Base-by-base conservation (phyloP, 352 stramenopile species). In the Phytophthora boehmeriae region DNA sequence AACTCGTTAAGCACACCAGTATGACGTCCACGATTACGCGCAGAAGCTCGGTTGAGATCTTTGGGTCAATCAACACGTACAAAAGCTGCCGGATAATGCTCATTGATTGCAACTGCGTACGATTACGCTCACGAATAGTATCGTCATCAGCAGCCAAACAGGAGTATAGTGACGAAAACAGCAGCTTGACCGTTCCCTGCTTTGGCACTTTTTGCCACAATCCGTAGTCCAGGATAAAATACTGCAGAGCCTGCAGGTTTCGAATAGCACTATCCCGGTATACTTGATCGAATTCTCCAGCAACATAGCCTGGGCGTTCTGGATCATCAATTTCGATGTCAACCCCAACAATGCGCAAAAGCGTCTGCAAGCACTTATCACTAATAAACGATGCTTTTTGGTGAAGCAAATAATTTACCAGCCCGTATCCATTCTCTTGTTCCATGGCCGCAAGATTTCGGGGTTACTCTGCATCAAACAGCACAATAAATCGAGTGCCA, bases 151-250 rank as follows among this genome's bases (percentile, higher is more conserved):
- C 53, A 25, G 64, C 78, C 16, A 90, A 56, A 22, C 69, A 87
- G 13, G 74, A 75, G 49, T 92, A 92, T 11, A 92, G 68, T 22
- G 79, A 65, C 25, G 80, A 88, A 45, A 90, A 92, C 2, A 92
- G 68, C 6, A 78, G 44, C 20, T 80, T 76, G 13, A 84, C 69
- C 6, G 73, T 84, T 13, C 67, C 50, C 4, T 42, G 60, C 0
- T 39, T 54, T 3, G 68, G 34, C 0, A 72, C 70, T 56, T 78
- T 77, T 48, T 87, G 68, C 83, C 83, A 92, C 9, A 92, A 66
- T 1, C 75, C 86, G 36, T 88, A 86, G 47, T 92, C 83, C 43
- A 92, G 55, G 25, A 90, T 72, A 52, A 90, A 90, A 35, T 92
- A 72, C 48, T 92, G 83, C 14, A 90, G 59, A 8, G 80, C 83